phyloP scores from a whole-genome alignment of 2,329 filamentous ascomycete genomes.

The Ascochyta fabae region DNA sequence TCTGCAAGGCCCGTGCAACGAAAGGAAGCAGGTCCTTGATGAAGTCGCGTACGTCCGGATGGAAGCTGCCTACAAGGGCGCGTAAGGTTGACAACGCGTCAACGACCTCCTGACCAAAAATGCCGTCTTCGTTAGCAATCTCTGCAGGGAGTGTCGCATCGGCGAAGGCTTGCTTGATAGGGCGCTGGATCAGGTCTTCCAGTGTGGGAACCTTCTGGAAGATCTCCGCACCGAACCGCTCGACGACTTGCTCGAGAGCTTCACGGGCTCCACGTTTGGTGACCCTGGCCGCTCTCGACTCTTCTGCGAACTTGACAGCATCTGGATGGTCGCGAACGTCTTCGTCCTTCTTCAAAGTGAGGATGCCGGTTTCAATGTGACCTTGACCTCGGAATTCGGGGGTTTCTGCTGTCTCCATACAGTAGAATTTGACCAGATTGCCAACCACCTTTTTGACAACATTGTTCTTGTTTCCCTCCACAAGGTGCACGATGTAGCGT shows the following conservation, averaged over 20 bases:
- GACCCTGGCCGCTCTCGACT: conserved; percentile 86
- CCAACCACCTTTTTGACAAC: conserved; percentile 95
- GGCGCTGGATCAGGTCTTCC: conserved; percentile 78
- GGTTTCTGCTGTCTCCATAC: conserved; percentile 95
- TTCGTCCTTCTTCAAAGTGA: conserved; percentile 97
- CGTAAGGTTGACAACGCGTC: conserved; percentile 93
- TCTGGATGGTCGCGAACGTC: conserved; percentile 92
- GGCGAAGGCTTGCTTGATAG: conserved; percentile 76
- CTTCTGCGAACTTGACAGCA: conserved; percentile 85
- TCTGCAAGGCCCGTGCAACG: conserved; percentile 86
- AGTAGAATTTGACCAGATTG: conserved; percentile 96
- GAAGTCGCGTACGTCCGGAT: conserved; percentile 76
- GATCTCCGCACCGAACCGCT: conserved; percentile 77
- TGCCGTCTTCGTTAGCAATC: conserved; percentile 74
- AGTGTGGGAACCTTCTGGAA: conserved; percentile 87
- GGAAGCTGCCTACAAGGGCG: conserved; percentile 88
- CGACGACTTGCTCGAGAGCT: conserved; percentile 84
- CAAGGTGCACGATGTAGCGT: conserved; percentile 84
- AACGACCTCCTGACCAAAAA: conserved; percentile 88
- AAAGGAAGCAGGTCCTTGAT: conserved; percentile 83
- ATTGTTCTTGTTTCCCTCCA: conserved; percentile 76
- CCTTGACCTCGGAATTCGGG: conserved; percentile 91
- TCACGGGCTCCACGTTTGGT: conserved; percentile 93
- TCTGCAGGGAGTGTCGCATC: conserved; percentile 71
- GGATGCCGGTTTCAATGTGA: conserved; percentile 75